These are phyloP conservation scores for Penicillium sp. DNA, from an alignment of 2,329 filamentous ascomycete genomes.

Conservation along the genomic window DNA sequence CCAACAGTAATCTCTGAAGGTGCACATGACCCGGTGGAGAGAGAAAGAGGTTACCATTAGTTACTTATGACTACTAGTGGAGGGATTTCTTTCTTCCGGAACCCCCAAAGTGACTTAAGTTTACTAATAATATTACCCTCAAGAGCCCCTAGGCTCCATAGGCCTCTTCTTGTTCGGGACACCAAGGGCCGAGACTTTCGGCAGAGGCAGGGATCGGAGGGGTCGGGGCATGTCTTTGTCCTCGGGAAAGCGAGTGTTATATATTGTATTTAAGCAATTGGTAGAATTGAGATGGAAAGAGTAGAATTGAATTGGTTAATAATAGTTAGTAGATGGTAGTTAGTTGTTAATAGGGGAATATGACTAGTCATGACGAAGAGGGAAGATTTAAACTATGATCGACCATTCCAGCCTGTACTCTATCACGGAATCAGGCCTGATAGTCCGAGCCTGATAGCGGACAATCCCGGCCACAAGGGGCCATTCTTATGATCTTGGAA, in stretches of 20 bases:
- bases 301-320: not conserved
- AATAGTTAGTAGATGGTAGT: no score
- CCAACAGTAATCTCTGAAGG: not conserved
- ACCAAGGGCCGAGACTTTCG: slow-evolving; percentile 16
- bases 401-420: not conserved
- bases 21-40: not conserved
- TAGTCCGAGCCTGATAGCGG: not conserved
- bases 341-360: not conserved
- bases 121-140: slow-evolving; percentile 1
- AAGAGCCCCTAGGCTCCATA: not conserved
- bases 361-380: not conserved
- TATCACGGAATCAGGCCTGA: not conserved
- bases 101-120: not conserved
- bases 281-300: not conserved
- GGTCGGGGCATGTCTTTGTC: not conserved
- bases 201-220: slow-evolving; percentile 15
- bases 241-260: not conserved
- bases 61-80: not conserved
- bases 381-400: not conserved
- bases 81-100: slow-evolving; percentile 13
- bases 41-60: not conserved
- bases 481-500: no score
- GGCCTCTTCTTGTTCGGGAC: slow-evolving; percentile 9
- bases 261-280: not conserved
- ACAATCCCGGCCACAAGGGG: slow-evolving; percentile 8